phyloP scores from a whole-genome alignment of 1,139 yeast species.

The Nakaseomyces kungkrabaensis region DNA sequence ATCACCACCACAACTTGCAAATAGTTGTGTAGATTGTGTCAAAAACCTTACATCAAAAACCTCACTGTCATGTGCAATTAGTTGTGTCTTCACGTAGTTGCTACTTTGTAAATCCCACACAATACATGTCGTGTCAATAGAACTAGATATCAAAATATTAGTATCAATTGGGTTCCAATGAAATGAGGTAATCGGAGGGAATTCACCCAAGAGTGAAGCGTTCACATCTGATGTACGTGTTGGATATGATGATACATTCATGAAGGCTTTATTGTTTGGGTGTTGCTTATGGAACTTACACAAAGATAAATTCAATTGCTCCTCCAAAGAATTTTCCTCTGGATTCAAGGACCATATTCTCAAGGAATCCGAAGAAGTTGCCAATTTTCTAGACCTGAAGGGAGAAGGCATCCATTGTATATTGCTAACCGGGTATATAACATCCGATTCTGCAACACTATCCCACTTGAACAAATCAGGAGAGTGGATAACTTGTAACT shows the following conservation, averaged over 20 bases:
- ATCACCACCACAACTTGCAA: conserved; percentile 91
- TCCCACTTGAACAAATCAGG: conserved; percentile 41
- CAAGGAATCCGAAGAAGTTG: conserved; percentile 30
- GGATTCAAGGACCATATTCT: conserved; percentile 28
- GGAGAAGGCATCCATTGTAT: conserved; percentile 56
- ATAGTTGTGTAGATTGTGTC: conserved; percentile 64
- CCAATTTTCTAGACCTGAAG: conserved; percentile 22
- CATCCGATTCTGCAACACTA: conserved; percentile 38
- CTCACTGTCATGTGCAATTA: conserved; percentile 93
- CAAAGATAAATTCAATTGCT: conserved; percentile 26
- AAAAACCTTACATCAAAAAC: conserved; percentile 87
- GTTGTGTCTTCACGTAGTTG: conserved; percentile 80
- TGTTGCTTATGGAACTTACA: conserved; percentile 27
- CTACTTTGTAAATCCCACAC: conserved; percentile 71
- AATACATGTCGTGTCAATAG: conserved; percentile 94
- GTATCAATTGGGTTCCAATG: conserved; percentile 83
- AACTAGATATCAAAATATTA: conserved; percentile 65
- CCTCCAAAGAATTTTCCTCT: conserved; percentile 18
- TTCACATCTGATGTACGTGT: conserved; percentile 5
- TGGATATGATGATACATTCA: conserved; percentile 3
- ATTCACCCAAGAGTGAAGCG: conserved; percentile 22
- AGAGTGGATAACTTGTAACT: conserved; percentile 23
- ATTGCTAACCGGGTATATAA: conserved; percentile 54
- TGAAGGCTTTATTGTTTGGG: conserved; percentile 4
- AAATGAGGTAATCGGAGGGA: conserved; percentile 83